These are phyloP conservation scores for Emericellopsis atlantica DNA, from an alignment of 2,329 filamentous ascomycete genomes.

Conservation along the genomic window DNA sequence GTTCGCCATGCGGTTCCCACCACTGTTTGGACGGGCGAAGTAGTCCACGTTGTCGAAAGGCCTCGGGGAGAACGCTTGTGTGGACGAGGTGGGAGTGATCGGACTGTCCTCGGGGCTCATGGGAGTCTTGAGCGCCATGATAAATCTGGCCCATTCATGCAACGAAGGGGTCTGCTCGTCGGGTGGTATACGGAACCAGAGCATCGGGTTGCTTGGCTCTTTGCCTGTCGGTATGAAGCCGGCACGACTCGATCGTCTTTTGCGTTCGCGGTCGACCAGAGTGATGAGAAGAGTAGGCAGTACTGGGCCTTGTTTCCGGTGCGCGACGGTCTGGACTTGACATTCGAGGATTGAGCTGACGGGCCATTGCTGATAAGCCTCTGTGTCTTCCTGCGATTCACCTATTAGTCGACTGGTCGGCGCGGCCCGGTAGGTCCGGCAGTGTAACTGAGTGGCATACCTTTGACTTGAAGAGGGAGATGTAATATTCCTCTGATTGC, in stretches of 20 bases:
- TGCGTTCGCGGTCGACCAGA: constrained; percentile 47
- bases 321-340: constrained; percentile 43
- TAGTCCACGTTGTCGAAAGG: constrained; percentile 27
- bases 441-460: constrained; percentile 15
- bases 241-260: constrained; percentile 51
- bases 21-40: constrained; percentile 29
- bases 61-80: constrained; percentile 26
- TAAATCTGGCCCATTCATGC: constrained; percentile 46
- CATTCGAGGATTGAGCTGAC: constrained; percentile 41
- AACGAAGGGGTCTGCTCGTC: constrained; percentile 40
- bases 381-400: constrained; percentile 26
- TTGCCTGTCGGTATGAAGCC: constrained; percentile 38
- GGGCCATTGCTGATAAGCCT: constrained; percentile 40
- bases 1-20: constrained; percentile 12
- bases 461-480: constrained; percentile 45
- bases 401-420: not conserved
- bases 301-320: constrained; percentile 48
- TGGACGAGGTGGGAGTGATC: constrained; percentile 38
- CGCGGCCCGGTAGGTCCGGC: not conserved
- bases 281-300: constrained; percentile 47
- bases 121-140: constrained; percentile 30
- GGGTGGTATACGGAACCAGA: constrained; percentile 43
- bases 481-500: constrained; percentile 26
- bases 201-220: constrained; percentile 31
- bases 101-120: constrained; percentile 37